Percentiles rank a stretch among this genome's conserved stretches.
phyloP scores from a whole-genome alignment of 2,329 filamentous ascomycete species.

The Alternaria sp. region DNA sequence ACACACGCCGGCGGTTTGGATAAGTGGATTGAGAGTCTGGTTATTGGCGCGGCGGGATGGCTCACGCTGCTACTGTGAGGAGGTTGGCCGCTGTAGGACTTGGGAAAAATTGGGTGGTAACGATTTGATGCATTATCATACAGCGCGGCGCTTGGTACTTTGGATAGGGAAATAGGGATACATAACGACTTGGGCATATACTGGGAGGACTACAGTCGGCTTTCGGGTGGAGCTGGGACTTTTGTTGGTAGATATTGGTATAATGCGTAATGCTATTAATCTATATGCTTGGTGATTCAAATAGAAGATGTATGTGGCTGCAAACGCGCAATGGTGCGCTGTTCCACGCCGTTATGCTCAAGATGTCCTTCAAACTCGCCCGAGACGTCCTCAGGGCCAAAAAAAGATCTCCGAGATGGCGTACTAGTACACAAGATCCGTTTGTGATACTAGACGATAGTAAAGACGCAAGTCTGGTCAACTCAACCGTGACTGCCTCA shows the following conservation, averaged over 20 bases:
- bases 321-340: neutral
- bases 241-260: neutral
- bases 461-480: neutral
- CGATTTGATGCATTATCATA: conserved; percentile 4
- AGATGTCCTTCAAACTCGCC: neutral
- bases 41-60: conserved; percentile 40
- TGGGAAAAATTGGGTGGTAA: neutral
- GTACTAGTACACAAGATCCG: neutral
- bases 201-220: neutral
- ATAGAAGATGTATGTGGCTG: neutral
- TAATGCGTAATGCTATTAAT: conserved; percentile 1
- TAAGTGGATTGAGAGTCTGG: conserved; percentile 32
- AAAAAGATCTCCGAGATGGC: neutral
- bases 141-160: conserved; percentile 6
- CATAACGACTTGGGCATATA: neutral
- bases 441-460: neutral
- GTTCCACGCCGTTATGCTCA: neutral
- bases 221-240: neutral
- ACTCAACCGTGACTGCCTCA: neutral
- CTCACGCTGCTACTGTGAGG: conserved; percentile 32
- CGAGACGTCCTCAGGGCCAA: neutral
- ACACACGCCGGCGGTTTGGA: conserved; percentile 21
- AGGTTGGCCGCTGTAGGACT: neutral
- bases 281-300: neutral
- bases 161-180: neutral